Evolutionary conservation across 208 protist genomes (phyloP), one percentile per base, ranked within the genome.

Genomic region (Phytomonas sp.): DNA sequence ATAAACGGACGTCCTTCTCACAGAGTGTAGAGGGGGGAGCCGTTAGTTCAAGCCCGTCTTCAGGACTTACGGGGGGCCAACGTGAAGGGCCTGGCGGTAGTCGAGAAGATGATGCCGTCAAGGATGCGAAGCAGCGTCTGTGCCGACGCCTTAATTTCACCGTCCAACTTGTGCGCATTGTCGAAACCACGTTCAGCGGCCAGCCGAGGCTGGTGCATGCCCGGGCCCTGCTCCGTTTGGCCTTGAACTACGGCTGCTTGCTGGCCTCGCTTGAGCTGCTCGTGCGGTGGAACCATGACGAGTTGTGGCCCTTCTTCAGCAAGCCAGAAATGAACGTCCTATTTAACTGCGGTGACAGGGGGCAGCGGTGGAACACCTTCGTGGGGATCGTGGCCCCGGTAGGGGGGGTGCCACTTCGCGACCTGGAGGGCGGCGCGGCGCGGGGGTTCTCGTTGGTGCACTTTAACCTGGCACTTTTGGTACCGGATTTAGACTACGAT

Each of bases 191-290:
- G 10, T 86, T 87, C 64, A 63, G 71, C 0, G 52, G 66, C 0
- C 73, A 72, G 16, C 36, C 77, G 7, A 69, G 65, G 7, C 42
- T 40, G 4, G 52, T 85, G 14, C 73, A 72, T 10, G 68, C 77
- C 0, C 74, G 87, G 4, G 78, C 83, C 23, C 59, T 89, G n/a
- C 62, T 92, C 0, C 81, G 87, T 23, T 66, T 89, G 31, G 77
- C 82, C 12, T 75, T 92, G 19, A 84, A 83, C 61, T 82, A 89
- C 62, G 80, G 80, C 42, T 87, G 83, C 62, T 77, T 92, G 19
- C 63, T 82, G 40, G 79, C 82, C 0, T 61, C 82, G 16, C 69
- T 92, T 4, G 83, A 92, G 70, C 75, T 92, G 59, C 73, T 92
- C 36, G 74, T 75, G n/a, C 62, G 61, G 33, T 87, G 77, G 78